Base-by-base conservation (phyloP, 306 rosid species). In the Acmispon strigosus region DNA sequence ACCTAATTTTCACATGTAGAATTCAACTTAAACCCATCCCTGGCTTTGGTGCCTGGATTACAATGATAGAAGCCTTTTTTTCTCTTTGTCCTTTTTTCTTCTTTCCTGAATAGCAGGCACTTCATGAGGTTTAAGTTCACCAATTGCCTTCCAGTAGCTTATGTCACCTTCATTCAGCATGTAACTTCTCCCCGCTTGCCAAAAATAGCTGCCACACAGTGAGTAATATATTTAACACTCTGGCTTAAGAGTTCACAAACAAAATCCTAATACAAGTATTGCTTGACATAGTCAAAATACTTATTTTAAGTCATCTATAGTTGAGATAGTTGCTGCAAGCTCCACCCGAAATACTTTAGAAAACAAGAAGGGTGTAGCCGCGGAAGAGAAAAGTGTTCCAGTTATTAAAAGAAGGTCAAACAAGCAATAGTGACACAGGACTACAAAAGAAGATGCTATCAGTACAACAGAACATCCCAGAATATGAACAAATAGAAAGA, bases 1-100 rank as follows among this genome's bases (percentile, higher is more conserved):
- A n/a, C 51, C 67, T 34, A 22, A 72, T 37, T 70, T 76, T 70
- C 66, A 54, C 56, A 65, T 8, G 15, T 14, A 52, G 62, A 70
- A 6, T 29, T 49, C 34, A 57, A 16, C 14, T n/a, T n/a, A n/a
- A n/a, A n/a, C n/a, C n/a, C n/a, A n/a, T 85, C 76, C 93, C 90
- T 5, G 90, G 93, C 69, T 88, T 88, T 5, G 90, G 90, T 8
- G 88, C 94, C 18, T 83, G 88, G 20, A 88, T 58, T 56, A 88
- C 90, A 74, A 75, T 76, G 10, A 81, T 20, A 3, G 86, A 76
- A 20, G 83, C 84, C 66, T 80, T 82, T n/a, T n/a, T 81, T 81
- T 88, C 72, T 83, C 88, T 62, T 60, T 81, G 45, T 81, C 90
- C 61, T 83, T 85, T 73, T 88, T 88, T 37, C 86, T 84, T 72